Percentiles rank a stretch among this genome's conserved stretches.
phyloP scores from a whole-genome alignment of 176 grass and related monocot genomes.

The Metroxylon sagu region DNA sequence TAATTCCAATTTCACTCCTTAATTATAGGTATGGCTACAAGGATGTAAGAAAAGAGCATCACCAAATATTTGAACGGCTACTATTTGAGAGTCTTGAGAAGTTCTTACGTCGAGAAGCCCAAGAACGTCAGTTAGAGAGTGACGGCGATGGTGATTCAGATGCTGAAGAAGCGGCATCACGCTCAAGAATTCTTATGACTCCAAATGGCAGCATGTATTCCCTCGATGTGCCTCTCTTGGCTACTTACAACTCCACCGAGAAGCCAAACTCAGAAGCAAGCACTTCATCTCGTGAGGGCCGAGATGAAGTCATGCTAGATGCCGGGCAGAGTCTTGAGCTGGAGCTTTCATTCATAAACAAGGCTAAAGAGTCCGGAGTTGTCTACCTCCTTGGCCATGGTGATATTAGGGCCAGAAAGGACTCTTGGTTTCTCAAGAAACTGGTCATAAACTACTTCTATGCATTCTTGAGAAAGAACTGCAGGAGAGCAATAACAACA shows the following conservation, averaged over 20 bases:
- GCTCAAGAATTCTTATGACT: constrained; percentile 58
- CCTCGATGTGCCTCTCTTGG: constrained; percentile 51
- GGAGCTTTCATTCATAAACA: constrained; percentile 77
- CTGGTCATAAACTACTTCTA: constrained; percentile 97
- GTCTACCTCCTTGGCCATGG: constrained; percentile 88
- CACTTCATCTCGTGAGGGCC: constrained; percentile 41
- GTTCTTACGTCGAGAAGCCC: constrained; percentile 85
- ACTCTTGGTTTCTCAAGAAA: constrained; percentile 90
- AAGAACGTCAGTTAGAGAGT: constrained; percentile 75
- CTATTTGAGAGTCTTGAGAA: constrained; percentile 89
- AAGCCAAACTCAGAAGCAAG: constrained; percentile 39
- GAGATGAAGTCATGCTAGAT: constrained; percentile 25
- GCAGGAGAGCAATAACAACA: constrained; percentile 66
- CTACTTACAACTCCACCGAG: constrained; percentile 14
- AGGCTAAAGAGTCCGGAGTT: constrained; percentile 69
- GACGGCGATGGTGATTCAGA: constrained; percentile 58
- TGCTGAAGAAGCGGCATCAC: constrained; percentile 38
- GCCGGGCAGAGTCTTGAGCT: constrained; percentile 48
- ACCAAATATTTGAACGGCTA: constrained; percentile 69
- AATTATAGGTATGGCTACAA: constrained; percentile 88
- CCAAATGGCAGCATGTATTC: constrained; percentile 63
- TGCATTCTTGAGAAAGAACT: constrained; percentile 82
- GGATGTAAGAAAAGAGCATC: constrained; percentile 81
- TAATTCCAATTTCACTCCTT: not conserved
- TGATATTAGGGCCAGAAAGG: constrained; percentile 83